Conservation (phyloP, 75 land plant species). For the Cunninghamia lanceolata region DNA sequence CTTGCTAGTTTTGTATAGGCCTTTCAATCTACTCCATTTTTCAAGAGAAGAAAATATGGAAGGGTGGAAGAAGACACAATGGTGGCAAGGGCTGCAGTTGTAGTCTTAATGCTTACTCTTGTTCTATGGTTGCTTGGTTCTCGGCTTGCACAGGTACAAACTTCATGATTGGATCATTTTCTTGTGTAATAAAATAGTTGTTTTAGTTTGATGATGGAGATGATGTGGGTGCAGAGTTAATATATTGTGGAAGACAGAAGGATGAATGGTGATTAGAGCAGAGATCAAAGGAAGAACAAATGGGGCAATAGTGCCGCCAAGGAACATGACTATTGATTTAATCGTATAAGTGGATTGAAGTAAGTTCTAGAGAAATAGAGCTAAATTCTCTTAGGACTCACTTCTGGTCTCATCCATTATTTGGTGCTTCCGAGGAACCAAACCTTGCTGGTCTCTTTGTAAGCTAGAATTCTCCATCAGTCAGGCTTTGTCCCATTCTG, state of each 20-base stretch:
- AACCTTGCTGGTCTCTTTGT: neutral
- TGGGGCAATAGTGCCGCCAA: neutral
- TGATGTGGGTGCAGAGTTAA: neutral
- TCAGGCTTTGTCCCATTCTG: neutral
- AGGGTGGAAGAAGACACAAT: neutral
- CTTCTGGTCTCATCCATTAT: neutral
- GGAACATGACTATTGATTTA: neutral
- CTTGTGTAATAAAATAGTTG: neutral
- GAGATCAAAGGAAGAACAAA: neutral
- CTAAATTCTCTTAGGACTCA: neutral
- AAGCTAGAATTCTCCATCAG: neutral
- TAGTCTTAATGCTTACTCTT: neutral
- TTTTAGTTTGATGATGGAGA: neutral
- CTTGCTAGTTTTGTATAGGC: neutral
- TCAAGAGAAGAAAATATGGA: neutral
- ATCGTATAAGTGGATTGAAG: neutral
- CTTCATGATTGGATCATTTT: neutral
- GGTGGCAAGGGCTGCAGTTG: neutral
- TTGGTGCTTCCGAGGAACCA: neutral
- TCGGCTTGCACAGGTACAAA: neutral
- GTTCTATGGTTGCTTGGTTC: neutral
- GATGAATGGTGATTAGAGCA: neutral
- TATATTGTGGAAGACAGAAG: neutral
- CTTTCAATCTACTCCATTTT: neutral
- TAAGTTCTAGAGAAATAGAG: neutral